These are phyloP conservation scores for Blastomyces silverae DNA, from an alignment of 2,329 filamentous ascomycete genomes.

Conservation along the genomic window DNA sequence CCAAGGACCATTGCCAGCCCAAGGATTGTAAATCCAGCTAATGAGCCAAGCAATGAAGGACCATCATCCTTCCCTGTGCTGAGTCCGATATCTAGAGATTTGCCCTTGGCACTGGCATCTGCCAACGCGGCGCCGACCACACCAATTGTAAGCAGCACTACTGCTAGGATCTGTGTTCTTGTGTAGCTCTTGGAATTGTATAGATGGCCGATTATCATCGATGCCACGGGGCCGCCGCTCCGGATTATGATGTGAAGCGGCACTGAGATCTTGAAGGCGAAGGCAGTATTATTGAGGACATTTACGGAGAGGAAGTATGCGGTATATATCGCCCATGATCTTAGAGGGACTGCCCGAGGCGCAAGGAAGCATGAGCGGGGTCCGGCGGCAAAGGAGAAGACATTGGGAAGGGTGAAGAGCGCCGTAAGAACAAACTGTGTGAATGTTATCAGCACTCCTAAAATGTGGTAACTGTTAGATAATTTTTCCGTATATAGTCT, in stretches of 20 bases:
- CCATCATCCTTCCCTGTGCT: conserved; percentile 18
- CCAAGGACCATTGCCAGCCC: conserved; percentile 84
- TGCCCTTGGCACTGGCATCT: conserved; percentile 72
- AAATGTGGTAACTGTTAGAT: conserved; percentile 10
- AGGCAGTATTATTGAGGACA: conserved; percentile 93
- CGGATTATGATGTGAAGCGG: conserved; percentile 94
- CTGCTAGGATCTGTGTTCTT: conserved; percentile 69
- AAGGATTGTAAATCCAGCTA: conserved; percentile 68
- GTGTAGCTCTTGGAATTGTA: conserved; percentile 76
- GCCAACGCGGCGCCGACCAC: conserved; percentile 85
- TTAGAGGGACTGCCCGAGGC: conserved; percentile 71
- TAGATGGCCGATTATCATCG: conserved; percentile 81
- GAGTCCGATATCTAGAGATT: conserved; percentile 37
- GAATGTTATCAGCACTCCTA: conserved; percentile 79
- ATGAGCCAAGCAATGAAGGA: conserved; percentile 40
- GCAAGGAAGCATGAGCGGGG: conserved; percentile 66
- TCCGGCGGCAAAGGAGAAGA: conserved; percentile 56
- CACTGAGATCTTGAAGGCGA: conserved; percentile 93
- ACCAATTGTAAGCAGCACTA: conserved; percentile 74
- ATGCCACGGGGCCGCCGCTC: conserved; percentile 91
- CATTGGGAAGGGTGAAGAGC: conserved; percentile 66
- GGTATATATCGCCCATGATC: conserved; percentile 82
- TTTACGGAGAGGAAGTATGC: conserved; percentile 89
- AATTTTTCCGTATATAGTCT: not conserved
- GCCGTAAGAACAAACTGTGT: conserved; percentile 83